Conservation (phyloP, 352 stramenopile species). For the Aphanomyces astaci region DNA sequence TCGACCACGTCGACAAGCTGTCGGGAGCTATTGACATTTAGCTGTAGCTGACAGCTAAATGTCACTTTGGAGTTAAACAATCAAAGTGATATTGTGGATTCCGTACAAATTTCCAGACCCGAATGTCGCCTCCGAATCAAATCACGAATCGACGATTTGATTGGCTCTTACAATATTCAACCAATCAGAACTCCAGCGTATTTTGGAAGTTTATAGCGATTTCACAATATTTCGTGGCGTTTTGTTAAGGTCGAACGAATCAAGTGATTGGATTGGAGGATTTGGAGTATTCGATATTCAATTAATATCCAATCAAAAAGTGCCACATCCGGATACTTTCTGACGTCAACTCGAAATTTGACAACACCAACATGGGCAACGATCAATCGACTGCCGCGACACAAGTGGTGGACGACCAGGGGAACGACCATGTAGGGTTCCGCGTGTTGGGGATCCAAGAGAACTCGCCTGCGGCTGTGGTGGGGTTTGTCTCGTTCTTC, state of each 20-base stretch:
- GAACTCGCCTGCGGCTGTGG: slow-evolving; percentile 83
- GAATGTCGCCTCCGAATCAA: too few species aligned
- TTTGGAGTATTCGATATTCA: too few species aligned
- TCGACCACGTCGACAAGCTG: neutral
- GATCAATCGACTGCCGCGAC: slow-evolving; percentile 34
- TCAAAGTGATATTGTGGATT: too few species aligned
- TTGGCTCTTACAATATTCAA: too few species aligned
- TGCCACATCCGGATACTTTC: neutral
- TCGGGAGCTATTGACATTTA: neutral
- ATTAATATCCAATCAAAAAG: neutral
- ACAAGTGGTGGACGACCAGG: slow-evolving; percentile 6
- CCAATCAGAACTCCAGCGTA: too few species aligned
- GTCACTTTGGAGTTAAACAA: too few species aligned
- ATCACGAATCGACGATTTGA: too few species aligned
- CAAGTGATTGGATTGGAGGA: neutral
- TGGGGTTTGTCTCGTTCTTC: slow-evolving; percentile 95
- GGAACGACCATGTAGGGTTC: slow-evolving; percentile 60
- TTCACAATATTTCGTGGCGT: too few species aligned
- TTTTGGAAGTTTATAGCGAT: too few species aligned
- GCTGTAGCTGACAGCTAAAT: too few species aligned
- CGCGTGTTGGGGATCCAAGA: slow-evolving; percentile 95
- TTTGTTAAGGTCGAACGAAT: too few species aligned
- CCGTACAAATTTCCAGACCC: too few species aligned
- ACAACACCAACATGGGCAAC: slow-evolving; percentile 40
- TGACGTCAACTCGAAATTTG: slow-evolving; percentile 39